Percentiles rank a stretch among this genome's conserved stretches.
Evolutionary conservation across 352 stramenopile species (phyloP).

Genomic region (Stramenopiles sp.): DNA sequence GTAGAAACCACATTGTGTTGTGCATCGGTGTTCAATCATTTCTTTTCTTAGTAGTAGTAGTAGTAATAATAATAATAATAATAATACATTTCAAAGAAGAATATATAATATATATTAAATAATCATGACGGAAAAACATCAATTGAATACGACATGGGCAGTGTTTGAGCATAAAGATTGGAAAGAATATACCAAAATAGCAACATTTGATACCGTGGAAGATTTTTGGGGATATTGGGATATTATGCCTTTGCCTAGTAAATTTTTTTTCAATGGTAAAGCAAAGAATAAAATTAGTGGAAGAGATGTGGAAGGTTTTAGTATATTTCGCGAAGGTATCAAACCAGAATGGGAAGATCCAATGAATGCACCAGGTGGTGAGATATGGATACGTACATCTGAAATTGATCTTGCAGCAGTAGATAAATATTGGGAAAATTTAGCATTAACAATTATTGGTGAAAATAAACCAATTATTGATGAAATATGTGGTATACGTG

Average conservation of each 20-base stretch:
- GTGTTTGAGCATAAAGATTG: constrained; percentile 56
- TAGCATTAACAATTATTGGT: constrained; percentile 63
- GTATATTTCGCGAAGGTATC: constrained; percentile 66
- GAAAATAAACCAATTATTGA: constrained; percentile 48
- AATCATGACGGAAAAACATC: no score
- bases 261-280: constrained; percentile 28
- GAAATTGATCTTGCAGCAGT: constrained; percentile 38
- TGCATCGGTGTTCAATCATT: no score
- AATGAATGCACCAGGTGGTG: constrained; percentile 56
- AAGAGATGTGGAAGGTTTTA: constrained; percentile 74
- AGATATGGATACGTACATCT: constrained; percentile 44
- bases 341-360: constrained; percentile 63
- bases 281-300: constrained; percentile 64
- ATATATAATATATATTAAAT: no score
- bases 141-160: constrained; percentile 50
- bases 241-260: constrained; percentile 64
- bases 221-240: constrained; percentile 73
- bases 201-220: constrained; percentile 52
- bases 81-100: no score
- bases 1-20: no score
- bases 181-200: constrained; percentile 37
- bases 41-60: no score
- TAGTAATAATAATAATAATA: no score
- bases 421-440: constrained; percentile 61
- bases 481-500: constrained; percentile 63